These are phyloP conservation scores for Hypoxylon crocopeplum DNA, from an alignment of 495 filamentous ascomycete species.

Conservation along the genomic window DNA sequence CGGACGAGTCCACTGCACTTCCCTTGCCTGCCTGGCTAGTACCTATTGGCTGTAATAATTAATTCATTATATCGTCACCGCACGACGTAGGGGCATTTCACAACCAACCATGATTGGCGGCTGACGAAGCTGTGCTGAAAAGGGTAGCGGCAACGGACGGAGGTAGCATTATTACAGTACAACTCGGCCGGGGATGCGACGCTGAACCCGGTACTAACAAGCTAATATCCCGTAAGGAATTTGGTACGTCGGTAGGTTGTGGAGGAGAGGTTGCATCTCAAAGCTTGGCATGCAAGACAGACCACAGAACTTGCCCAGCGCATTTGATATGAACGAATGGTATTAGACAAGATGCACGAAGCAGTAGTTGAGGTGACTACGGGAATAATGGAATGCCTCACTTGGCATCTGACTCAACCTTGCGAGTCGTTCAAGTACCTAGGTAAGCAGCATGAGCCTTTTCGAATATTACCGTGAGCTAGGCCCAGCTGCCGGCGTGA, in stretches of 20 bases:
- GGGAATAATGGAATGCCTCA: neutral
- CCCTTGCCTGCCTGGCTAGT: no score
- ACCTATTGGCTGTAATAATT: constrained; percentile 1
- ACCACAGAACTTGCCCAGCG: constrained; percentile 14
- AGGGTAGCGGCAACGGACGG: constrained; percentile 20
- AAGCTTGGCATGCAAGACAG: constrained; percentile 42
- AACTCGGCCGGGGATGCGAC: constrained; percentile 23
- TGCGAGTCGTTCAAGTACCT: neutral
- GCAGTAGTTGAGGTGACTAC: neutral
- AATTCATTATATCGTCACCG: constrained; percentile 26
- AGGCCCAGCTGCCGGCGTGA: constrained; percentile 3
- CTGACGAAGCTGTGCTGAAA: constrained; percentile 23
- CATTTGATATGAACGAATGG: constrained; percentile 12
- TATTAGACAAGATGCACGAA: neutral
- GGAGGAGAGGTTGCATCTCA: constrained; percentile 34
- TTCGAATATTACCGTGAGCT: constrained; percentile 7
- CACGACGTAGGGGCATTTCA: constrained; percentile 3
- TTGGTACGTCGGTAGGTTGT: constrained; percentile 9
- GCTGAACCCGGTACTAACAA: constrained; percentile 17
- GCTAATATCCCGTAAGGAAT: constrained; percentile 19
- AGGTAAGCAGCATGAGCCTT: constrained; percentile 3
- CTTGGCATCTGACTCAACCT: constrained; percentile 7
- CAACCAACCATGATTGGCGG: constrained; percentile 19
- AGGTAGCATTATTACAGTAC: constrained; percentile 29
- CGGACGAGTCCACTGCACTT: no score